Evolutionary conservation across 768 basidiomycete species (phyloP).

Genomic region (Tephrocybe sp.): DNA sequence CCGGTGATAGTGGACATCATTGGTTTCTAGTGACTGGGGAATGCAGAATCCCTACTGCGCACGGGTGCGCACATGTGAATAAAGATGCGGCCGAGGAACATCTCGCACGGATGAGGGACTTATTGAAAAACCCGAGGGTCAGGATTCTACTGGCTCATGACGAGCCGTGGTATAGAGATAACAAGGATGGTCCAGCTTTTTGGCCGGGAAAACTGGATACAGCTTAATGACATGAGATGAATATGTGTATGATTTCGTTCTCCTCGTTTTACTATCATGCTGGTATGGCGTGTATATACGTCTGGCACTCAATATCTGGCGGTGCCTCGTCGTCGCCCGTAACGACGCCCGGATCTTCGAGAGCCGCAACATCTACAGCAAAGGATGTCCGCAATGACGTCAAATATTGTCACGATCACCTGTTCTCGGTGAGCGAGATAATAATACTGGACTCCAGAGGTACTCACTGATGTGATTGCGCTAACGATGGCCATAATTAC

Average conservation of each 20-base stretch:
- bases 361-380: conserved; percentile 51
- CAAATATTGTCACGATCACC: conserved; percentile 67
- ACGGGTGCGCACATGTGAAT: conserved; percentile 41
- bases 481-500: conserved; percentile 61
- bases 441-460: neutral
- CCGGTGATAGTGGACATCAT: conserved; percentile 56
- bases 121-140: conserved; percentile 38
- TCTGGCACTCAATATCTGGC: conserved; percentile 3
- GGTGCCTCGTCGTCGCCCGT: conserved; percentile 16
- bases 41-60: conserved; percentile 33
- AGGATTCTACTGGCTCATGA: conserved; percentile 56
- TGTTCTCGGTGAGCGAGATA: conserved; percentile 25
- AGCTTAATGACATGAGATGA: neutral
- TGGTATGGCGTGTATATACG: neutral
- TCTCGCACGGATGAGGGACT: conserved; percentile 29
- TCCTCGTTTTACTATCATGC: too few species aligned
- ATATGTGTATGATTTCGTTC: too few species aligned
- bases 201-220: conserved; percentile 36
- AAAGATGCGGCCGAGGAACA: conserved; percentile 40
- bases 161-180: conserved; percentile 47
- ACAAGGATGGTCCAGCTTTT: conserved; percentile 42
- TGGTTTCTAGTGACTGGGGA: conserved; percentile 46
- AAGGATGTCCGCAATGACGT: conserved; percentile 56
- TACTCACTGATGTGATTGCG: conserved; percentile 58
- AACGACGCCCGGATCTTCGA: conserved; percentile 26